Conservation (phyloP, 768 basidiomycete genomes). For the Suillus occidentalis region DNA sequence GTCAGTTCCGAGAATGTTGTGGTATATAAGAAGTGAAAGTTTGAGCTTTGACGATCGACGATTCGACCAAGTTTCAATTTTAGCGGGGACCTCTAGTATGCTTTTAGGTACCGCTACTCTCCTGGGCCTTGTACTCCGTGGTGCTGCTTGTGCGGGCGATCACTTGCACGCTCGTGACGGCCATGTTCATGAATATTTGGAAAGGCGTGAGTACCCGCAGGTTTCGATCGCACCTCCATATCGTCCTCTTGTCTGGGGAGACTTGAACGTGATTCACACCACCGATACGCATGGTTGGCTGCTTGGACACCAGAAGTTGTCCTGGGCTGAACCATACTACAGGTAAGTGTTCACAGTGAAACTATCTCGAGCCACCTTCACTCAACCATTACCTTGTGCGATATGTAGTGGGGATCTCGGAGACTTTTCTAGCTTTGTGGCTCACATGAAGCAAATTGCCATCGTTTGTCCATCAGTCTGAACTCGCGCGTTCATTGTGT, state of each 20-base stretch:
- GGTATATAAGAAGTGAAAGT: neutral
- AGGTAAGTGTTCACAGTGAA: conserved; percentile 36
- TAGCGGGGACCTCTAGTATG: neutral
- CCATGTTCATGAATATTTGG: conserved; percentile 32
- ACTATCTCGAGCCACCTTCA: neutral
- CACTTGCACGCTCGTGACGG: conserved; percentile 20
- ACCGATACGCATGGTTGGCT: conserved; percentile 86
- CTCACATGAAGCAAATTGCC: conserved; percentile 79
- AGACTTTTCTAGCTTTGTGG: conserved; percentile 83
- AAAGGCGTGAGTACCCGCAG: conserved; percentile 40
- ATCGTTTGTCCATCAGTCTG: conserved; percentile 35
- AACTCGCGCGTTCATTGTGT: neutral
- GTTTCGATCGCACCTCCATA: conserved; percentile 54
- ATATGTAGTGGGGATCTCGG: conserved; percentile 58
- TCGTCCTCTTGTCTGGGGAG: conserved; percentile 78
- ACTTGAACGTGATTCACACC: conserved; percentile 84
- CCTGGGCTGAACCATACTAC: conserved; percentile 76
- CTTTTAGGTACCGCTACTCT: conserved; percentile 17
- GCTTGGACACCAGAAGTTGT: conserved; percentile 77
- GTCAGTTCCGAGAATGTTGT: neutral
- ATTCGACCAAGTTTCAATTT: neutral
- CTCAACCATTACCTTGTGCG: neutral
- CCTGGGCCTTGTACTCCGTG: conserved; percentile 12
- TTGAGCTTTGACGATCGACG: neutral
- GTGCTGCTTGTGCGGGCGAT: conserved; percentile 20